Evolutionary conservation across 768 basidiomycete genomes (phyloP), one percentile per base, ranked within the genome.

Genomic region (Boletus fagicola): DNA sequence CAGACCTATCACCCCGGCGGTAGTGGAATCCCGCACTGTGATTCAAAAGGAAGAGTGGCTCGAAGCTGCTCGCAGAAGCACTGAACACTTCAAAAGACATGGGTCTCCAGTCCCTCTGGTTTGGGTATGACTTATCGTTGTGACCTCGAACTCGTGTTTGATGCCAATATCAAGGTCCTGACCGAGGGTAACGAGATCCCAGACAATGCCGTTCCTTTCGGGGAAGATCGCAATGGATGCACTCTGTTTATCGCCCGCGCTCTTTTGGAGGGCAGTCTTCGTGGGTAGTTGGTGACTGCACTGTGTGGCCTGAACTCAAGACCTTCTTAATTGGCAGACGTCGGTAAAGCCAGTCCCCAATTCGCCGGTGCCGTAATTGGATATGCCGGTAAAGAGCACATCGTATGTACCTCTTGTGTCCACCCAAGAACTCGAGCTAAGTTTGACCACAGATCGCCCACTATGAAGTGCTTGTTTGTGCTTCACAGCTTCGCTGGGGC

Each of bases 381-480:
- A 26, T 75, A 61, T 53, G 69, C 68, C 35, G 74, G 75, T 2
- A 75, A 65, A 51, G 74, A 75, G 49, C 66, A 65, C 53, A 63
- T 69, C 1, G 74, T 75, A 60, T 35, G 67, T 33, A n/a, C 33
- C 15, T 45, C 8, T 24, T 20, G 39, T 53, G 12, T 33, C 9
- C n/a, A 12, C 5, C 6, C 9, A 24, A 18, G 30, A 26, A 28
- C 38, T 20, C 9, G 49, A 5, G 35, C 48, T 58, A 7, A 62
- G 13, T 54, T 28, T 53, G 45, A 30, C 24, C 5, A 3, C 48
- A 75, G 74, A 63, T 75, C 20, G 30, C 58, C 49, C 52, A 65
- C 38, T 75, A 72, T 30, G 74, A 75, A 51, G 68, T 75, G 35
- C 70, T 75, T 6, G 74, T 76, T 5, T 72, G 72, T 48, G 70